Evolutionary conservation across 331 rosid genomes (phyloP).

Genomic region (Arachis monticola): DNA sequence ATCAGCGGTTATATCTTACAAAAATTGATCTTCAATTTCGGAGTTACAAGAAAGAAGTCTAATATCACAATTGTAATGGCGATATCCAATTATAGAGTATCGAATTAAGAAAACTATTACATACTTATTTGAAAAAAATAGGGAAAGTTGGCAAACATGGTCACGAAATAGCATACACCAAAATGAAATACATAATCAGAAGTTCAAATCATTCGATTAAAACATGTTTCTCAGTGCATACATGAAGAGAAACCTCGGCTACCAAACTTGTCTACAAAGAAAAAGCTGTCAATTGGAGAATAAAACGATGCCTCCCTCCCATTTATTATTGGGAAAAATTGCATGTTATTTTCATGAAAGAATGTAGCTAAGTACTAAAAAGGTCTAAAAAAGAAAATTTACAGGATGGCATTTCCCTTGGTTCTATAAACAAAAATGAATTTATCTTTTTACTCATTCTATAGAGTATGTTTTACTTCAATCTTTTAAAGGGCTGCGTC

Average conservation of each 20-base stretch:
- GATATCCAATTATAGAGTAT: too few relatives aligned
- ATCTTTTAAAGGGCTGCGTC: slow-evolving; percentile 6
- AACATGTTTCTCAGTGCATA: neutral
- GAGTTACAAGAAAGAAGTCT: neutral
- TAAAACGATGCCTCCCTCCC: slow-evolving; percentile 36
- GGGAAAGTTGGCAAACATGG: neutral
- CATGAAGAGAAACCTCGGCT: slow-evolving; percentile 12
- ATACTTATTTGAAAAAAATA: neutral
- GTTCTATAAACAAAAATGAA: slow-evolving; percentile 33
- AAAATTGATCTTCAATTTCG: too few relatives aligned
- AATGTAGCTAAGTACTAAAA: slow-evolving; percentile 48
- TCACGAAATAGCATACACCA: neutral
- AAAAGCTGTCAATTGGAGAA: slow-evolving; percentile 2
- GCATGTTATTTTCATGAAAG: slow-evolving; percentile 37
- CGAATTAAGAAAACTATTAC: neutral
- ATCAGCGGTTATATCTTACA: neutral
- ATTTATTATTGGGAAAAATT: slow-evolving; percentile 38
- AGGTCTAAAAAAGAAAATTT: slow-evolving; percentile 36
- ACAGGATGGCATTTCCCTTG: slow-evolving; percentile 41
- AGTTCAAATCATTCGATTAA: neutral
- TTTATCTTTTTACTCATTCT: neutral
- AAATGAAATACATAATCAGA: slow-evolving; percentile 10
- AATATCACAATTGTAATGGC: neutral
- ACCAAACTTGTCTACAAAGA: neutral
- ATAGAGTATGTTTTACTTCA: slow-evolving; percentile 27